Evolutionary conservation across 2,329 filamentous ascomycete species (phyloP), one percentile per base, ranked within the genome.

Genomic region (Alternaria conjuncta): DNA sequence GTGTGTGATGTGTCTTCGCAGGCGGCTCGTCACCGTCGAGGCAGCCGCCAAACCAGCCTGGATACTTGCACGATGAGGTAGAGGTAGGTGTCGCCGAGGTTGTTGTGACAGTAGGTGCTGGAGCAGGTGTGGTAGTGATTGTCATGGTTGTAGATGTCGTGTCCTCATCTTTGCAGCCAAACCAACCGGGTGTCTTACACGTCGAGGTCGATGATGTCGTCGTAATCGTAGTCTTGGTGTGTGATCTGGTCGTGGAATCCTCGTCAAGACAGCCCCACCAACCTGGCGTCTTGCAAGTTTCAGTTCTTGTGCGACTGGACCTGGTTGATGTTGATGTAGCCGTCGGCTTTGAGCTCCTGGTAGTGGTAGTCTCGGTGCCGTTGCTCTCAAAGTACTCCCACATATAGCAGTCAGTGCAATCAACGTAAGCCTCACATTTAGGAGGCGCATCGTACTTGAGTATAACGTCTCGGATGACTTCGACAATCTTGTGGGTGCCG

Each of bases 341-440:
- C 4, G 88, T 84, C 0, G 57, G 61, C 20, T 78, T 85, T 0
- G 89, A 89, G 0, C 71, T 78, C 7, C 21, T 53, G 30, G 79
- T 77, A 3, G 90, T 92, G 0, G 89, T 93, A 1, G 85, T 86
- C 67, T 94, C 91, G 2, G 92, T 96, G 28, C 92, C 92, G 77
- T 97, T 97, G 78, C 94, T 97, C 79, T 94, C 91, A 75, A 93
- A 96, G 84, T 94, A 97, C 75, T 97, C 96, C 96, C 96, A 98
- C 60, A 91, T 89, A 61, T 88, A 92, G 75, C 95, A 98, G 78
- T 99, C 96, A 44, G 92, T 89, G 77, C 96, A 98, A 67, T 89
- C 85, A 56, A 89, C 86, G 7, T 95, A 94, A 28, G 86, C 85
- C 57, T 86, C 87, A 80, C 96, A 98, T 68, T 87, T 83, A 0